Percentiles rank a stretch among this genome's conserved stretches.
These are phyloP conservation scores for Blastocrithidia nonstop DNA, from an alignment of 208 protist genomes.

Conservation along the genomic window DNA sequence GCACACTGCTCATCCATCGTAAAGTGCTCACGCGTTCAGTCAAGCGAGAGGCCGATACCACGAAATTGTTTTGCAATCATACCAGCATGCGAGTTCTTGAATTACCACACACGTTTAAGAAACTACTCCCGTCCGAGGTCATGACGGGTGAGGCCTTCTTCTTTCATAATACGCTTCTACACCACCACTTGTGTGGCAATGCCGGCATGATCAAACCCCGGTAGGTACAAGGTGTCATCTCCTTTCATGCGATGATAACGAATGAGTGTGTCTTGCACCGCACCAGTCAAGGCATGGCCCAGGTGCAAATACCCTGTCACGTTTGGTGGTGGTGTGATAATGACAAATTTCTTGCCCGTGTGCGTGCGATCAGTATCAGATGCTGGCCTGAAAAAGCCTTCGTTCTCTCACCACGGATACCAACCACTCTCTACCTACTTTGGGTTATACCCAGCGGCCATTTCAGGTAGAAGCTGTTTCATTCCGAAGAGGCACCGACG, in stretches of 20 bases:
- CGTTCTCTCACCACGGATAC: slow-evolving; percentile 97
- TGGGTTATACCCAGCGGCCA: slow-evolving; percentile 88
- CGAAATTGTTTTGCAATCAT: slow-evolving; percentile 94
- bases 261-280: slow-evolving; percentile 92
- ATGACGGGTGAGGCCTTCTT: slow-evolving; percentile 81
- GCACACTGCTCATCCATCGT: slow-evolving; percentile 95
- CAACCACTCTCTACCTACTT: slow-evolving; percentile 90
- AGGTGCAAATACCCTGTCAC: slow-evolving; percentile 99
- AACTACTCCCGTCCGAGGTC: slow-evolving; percentile 96
- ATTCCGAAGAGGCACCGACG: slow-evolving; percentile 35
- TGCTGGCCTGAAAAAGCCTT: slow-evolving; percentile 91
- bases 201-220: slow-evolving; percentile 99
- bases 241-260: slow-evolving; percentile 95
- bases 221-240: slow-evolving; percentile 95
- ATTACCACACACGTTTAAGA: slow-evolving; percentile 93
- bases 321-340: slow-evolving; percentile 99
- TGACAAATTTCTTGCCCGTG: slow-evolving; percentile 83
- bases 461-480: slow-evolving; percentile 66
- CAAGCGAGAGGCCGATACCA: slow-evolving; percentile 93
- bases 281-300: slow-evolving; percentile 97
- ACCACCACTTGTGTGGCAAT: slow-evolving; percentile 99
- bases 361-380: slow-evolving; percentile 47
- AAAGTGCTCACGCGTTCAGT: slow-evolving; percentile 98
- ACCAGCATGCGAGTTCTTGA: slow-evolving; percentile 93
- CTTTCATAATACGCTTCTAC: slow-evolving; percentile 90